These are phyloP conservation scores for Lipomyces kockii DNA, from an alignment of 805 yeast species.

Conservation along the genomic window DNA sequence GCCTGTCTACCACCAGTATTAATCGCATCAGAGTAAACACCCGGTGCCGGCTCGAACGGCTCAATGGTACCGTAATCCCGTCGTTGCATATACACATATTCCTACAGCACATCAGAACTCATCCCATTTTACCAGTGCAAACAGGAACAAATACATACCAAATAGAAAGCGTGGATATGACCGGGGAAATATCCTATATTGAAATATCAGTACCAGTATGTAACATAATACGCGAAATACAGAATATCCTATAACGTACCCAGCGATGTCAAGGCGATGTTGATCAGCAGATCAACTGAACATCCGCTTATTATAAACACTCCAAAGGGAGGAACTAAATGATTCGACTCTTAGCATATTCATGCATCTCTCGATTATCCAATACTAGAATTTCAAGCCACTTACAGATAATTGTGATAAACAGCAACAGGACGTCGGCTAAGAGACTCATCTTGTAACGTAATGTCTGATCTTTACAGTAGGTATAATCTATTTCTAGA, in stretches of 20 bases:
- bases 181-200: slow-evolving; percentile 65
- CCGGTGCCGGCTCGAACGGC: slow-evolving; percentile 30
- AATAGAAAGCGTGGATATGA: slow-evolving; percentile 34
- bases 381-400: not conserved
- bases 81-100: slow-evolving; percentile 31
- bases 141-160: slow-evolving; percentile 13
- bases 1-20: slow-evolving; percentile 36
- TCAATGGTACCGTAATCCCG: slow-evolving; percentile 28
- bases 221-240: not conserved
- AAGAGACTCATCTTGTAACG: not conserved
- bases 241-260: slow-evolving; percentile 11
- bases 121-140: not conserved
- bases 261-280: slow-evolving; percentile 60
- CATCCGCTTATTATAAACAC: slow-evolving; percentile 44
- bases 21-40: slow-evolving; percentile 33
- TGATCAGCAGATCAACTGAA: slow-evolving; percentile 57
- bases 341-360: not conserved
- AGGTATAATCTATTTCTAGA: not conserved
- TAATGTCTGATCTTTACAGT: not conserved
- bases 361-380: not conserved
- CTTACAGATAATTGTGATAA: slow-evolving; percentile 12
- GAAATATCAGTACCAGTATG: not conserved
- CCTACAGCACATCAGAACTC: slow-evolving; percentile 5
- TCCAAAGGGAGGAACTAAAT: slow-evolving; percentile 35
- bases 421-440: slow-evolving; percentile 5